Conservation (phyloP, 140 eudicot species). For the Senecio squalidus region DNA sequence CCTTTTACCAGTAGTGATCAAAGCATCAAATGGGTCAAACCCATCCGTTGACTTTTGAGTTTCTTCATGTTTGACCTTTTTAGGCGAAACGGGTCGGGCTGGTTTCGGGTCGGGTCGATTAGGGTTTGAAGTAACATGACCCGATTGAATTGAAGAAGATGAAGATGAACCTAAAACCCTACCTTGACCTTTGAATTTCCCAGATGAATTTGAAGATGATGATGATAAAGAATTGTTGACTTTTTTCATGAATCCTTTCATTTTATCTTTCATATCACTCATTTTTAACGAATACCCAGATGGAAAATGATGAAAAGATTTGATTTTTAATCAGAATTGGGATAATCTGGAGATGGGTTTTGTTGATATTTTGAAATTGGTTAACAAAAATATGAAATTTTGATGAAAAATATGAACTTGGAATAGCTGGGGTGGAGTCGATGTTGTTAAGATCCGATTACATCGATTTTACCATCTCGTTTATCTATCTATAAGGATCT, state of each 20-base stretch:
- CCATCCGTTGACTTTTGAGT: conserved; percentile 33
- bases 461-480: too few species aligned
- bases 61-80: conserved; percentile 11
- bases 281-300: conserved; percentile 24
- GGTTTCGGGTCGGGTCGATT: conserved; percentile 30
- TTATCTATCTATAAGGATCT: too few species aligned
- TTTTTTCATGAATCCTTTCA: conserved; percentile 92
- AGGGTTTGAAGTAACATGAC: conserved; percentile 23
- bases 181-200: conserved; percentile 90
- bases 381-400: too few species aligned
- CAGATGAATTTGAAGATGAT: conserved; percentile 61
- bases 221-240: conserved; percentile 55
- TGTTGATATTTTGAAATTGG: too few species aligned
- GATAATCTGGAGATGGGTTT: too few species aligned
- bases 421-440: too few species aligned
- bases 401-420: too few species aligned
- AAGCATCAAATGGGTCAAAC: conserved; percentile 74
- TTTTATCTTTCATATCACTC: conserved; percentile 83
- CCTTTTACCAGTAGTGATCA: conserved; percentile 73
- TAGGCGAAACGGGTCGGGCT: not conserved
- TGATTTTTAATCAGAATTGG: too few species aligned
- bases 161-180: conserved; percentile 79
- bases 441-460: too few species aligned
- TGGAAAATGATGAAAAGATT: conserved; percentile 17
- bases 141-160: conserved; percentile 42